Base-by-base conservation (phyloP, 78 protist species). In the Dictyostelium firmibasis region DNA sequence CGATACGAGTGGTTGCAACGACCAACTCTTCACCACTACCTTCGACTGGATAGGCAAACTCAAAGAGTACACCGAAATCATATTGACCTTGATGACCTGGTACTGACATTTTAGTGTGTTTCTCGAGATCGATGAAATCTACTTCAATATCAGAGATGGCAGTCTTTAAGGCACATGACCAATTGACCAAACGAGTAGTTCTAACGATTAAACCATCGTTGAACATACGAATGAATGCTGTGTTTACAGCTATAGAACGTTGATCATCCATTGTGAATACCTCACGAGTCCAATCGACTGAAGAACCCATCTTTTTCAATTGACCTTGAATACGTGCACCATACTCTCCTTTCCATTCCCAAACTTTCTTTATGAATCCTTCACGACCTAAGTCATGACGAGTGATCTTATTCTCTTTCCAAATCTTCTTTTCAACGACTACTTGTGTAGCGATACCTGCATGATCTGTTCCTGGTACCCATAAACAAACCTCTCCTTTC, bases 1-100 rank as follows among this genome's bases (percentile, higher is more conserved):
- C 99, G 3, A 97, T 97, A 67, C 99, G 99, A 1, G 99, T 99
- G 44, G 99, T 99, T 29, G 99, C 99, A 44, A 99, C 98, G 31
- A 92, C 91, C 16, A 99, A 25, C 53, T 97, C 92, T 41, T 98
- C 98, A 50, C 95, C 97, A 3, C 86, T 36, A 75, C 86, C 98
- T 23, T 86, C 98, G n/a, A 97, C 91, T 81, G 95, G 92, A 97
- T 99, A 99, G 20, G 97, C 98, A 83, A 98, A 98, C 31, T 96
- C 91, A 75, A 91, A 85, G 69, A 99, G 23, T 36, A 60, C 81
- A 47, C 99, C 99, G 67, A 98, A 93, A 36, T 92, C 98, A 76
- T 94, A 91, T 27, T 29, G 53, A 57, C 85, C 72, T 31, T 87
- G 69, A 92, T 94, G 92, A 57, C 99, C 98, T 16, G 99, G 99